phyloP scores from a whole-genome alignment of 768 basidiomycete species.

The Tricholoma saponaceum region DNA sequence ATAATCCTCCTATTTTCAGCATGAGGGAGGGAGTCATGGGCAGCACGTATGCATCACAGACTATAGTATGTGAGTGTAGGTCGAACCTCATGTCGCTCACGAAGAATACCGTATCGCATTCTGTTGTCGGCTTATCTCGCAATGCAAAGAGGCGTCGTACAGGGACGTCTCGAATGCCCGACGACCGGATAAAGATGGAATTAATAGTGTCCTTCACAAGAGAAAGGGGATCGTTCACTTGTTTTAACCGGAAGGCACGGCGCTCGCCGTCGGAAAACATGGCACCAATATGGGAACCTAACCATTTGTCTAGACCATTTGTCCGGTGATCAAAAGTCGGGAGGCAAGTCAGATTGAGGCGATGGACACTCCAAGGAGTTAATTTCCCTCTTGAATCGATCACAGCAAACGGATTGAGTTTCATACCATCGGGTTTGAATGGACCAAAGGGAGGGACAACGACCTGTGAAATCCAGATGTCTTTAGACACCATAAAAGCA shows the following conservation, averaged over 20 bases:
- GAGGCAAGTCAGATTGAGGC: slow-evolving; percentile 23
- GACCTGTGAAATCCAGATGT: slow-evolving; percentile 15
- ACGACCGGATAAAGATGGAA: slow-evolving; percentile 13
- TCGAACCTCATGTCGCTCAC: no score
- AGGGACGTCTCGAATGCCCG: slow-evolving; percentile 16
- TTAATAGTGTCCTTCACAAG: slow-evolving; percentile 28
- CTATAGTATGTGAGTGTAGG: no score
- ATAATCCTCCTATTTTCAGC: no score
- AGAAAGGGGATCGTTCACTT: slow-evolving; percentile 15
- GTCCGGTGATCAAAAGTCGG: slow-evolving; percentile 16
- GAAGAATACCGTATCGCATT: no score
- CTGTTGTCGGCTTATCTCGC: slow-evolving; percentile 10
- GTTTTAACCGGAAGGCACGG: slow-evolving; percentile 5
- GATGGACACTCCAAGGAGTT: slow-evolving; percentile 21
- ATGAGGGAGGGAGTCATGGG: no score
- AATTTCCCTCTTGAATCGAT: slow-evolving; percentile 2
- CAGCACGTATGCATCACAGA: no score
- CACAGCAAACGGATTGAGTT: slow-evolving; percentile 26
- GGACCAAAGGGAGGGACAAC: slow-evolving; percentile 12
- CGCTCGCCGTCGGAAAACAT: slow-evolving; percentile 7
- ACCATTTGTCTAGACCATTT: slow-evolving; percentile 20
- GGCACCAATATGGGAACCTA: slow-evolving; percentile 17
- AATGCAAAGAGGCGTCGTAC: slow-evolving; percentile 18
- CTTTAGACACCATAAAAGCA: no score
- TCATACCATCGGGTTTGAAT: slow-evolving; percentile 10